Evolutionary conservation across 2,329 filamentous ascomycete species (phyloP), one percentile per base, ranked within the genome.

Genomic region (Fusarium humuli): DNA sequence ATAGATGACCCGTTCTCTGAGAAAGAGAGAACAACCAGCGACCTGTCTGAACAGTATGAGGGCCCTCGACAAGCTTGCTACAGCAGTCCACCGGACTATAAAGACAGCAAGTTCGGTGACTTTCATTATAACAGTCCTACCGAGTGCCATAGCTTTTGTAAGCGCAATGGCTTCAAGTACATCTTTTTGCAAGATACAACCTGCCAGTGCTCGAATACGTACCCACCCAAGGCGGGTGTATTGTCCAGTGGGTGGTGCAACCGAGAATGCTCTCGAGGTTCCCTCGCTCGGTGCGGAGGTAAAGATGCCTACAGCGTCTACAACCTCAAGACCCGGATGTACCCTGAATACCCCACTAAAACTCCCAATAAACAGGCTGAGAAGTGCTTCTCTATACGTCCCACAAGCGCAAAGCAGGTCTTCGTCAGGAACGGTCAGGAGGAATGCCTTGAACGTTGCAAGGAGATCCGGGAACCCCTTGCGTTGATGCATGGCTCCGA

Each of bases 371-470:
- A 37, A 4, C 41, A 30, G 2, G 11, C 11, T 0, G 37, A 25
- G 5, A 16, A 62, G 18, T 69, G 65, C 23, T 69, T 55, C 25
- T 25, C 25, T 1, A 27, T 29, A 47, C 18, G 11, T 41, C 20
- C 46, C 30, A 18, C 3, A 7, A 8, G 5, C 2, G 30, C 30
- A 18, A 22, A 5, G 3, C n/a, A 6, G 3, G 30, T 54, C 16
- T 34, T 18, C 16, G 12, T 5, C 18, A 3, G 1, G 12, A 32
- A 41, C 3, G 20, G 47, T 14, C 46, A n/a, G 2, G 25, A 11
- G 6, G 9, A 18, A 2, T 65, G 62, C 4, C 14, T 66, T 1
- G 32, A 32, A 3, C 30, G 22, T 4, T 67, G 65, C 6, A 57
- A 32, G 8, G 14, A 14, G 1, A 6, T 4, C 9, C 11, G 52